Evolutionary conservation across 139 green algal species (phyloP).

Genomic region (Chlorella ohadii): DNA sequence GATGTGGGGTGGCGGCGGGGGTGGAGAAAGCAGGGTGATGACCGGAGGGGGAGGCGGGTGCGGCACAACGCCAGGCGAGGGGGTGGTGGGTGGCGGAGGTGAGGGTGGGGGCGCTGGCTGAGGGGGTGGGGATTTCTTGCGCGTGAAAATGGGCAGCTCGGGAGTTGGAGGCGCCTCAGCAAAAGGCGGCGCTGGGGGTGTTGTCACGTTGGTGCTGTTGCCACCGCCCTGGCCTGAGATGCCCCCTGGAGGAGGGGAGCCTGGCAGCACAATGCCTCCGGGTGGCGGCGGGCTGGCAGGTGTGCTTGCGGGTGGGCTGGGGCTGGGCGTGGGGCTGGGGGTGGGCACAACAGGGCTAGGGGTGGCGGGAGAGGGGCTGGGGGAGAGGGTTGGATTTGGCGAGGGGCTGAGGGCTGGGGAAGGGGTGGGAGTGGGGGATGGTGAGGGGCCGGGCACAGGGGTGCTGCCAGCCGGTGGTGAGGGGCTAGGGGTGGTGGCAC

Average conservation of each 20-base stretch:
- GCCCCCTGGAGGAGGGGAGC: too few relatives aligned
- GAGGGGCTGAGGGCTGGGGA: not conserved
- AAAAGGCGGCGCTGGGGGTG: too few relatives aligned
- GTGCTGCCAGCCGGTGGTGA: not conserved
- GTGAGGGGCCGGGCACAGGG: not conserved
- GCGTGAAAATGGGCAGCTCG: too few relatives aligned
- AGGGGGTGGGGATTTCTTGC: too few relatives aligned
- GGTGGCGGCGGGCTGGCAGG: not conserved
- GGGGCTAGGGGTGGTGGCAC: not conserved
- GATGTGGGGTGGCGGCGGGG: not conserved
- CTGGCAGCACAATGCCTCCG: too few relatives aligned
- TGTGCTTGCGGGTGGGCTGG: not conserved
- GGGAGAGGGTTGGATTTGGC: too few relatives aligned
- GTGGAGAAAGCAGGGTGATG: not conserved
- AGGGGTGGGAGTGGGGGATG: not conserved
- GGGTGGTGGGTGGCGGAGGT: not conserved
- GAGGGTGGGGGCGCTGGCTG: too few relatives aligned
- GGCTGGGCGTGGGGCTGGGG: not conserved
- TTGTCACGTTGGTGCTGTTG: too few relatives aligned
- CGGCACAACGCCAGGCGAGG: not conserved
- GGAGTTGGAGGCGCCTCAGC: too few relatives aligned
- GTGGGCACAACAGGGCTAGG: not conserved
- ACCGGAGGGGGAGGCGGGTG: not conserved
- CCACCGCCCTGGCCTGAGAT: too few relatives aligned
- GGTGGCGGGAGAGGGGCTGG: not conserved